These are phyloP conservation scores for Serendipita sp. DNA, from an alignment of 1,284 basidiomycete species.

Conservation along the genomic window DNA sequence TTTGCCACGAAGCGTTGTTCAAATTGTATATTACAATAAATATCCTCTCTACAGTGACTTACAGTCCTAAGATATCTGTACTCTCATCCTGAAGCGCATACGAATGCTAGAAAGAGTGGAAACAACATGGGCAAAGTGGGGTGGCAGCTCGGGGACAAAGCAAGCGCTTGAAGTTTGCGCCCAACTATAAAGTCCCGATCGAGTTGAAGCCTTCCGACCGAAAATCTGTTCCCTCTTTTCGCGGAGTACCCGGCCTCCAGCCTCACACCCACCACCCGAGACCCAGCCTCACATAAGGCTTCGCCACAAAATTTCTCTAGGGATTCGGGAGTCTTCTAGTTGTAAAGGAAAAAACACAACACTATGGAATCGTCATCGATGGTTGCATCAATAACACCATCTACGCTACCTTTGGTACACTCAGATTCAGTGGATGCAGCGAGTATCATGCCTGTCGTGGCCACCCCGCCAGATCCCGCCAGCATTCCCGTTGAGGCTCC, in stretches of 20 bases:
- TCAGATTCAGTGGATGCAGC: background rate
- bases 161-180: background rate
- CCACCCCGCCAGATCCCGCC: constrained; percentile 20
- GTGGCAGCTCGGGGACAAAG: too few species aligned
- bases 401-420: background rate
- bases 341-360: background rate
- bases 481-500: constrained; percentile 32
- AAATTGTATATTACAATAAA: too few species aligned
- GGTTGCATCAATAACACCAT: background rate
- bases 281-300: background rate
- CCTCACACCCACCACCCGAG: background rate
- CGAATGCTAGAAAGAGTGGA: too few species aligned
- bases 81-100: too few species aligned
- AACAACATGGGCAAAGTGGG: too few species aligned
- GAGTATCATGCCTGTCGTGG: background rate
- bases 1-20: too few species aligned
- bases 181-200: background rate
- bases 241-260: background rate
- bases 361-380: background rate
- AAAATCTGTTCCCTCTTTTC: constrained; percentile 4
- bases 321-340: background rate
- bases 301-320: background rate
- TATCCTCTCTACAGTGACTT: too few species aligned
- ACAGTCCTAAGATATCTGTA: too few species aligned
- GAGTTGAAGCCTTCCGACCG: background rate